Base-by-base conservation (phyloP, 2,329 filamentous ascomycete species). In the Emmonsiellopsis sp. region DNA sequence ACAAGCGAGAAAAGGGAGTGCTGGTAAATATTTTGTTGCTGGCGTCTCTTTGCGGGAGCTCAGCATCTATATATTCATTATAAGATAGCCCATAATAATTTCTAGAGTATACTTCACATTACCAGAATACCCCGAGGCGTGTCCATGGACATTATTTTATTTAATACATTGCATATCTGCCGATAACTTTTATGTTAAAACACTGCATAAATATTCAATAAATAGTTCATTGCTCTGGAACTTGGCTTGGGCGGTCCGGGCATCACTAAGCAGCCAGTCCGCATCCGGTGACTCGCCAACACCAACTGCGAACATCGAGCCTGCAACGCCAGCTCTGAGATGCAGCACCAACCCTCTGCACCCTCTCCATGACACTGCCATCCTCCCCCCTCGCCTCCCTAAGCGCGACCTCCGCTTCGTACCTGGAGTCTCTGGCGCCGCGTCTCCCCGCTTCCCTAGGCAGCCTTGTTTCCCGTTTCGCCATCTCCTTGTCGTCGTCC, bases 401-500 rank as follows among this genome's bases (percentile, higher is more conserved):
- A 65, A 67, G 68, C 62, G 67, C 71, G 65, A 70, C 68, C 62
- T 69, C 67, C 57, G 63, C 68, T 56, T 63, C 66, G 38, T 71
- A 72, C 56, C 54, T 72, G 54, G 66, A 68, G 52, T 65, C 66
- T 54, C 57, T 70, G 54, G 62, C 63, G 51, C 61, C 62, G 49
- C 62, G 60, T 50, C 56, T 70, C 34, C 66, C 68, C 46, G 51
- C 61, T 20, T 49, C 46, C 46, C 34, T 49, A 7, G 34, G 46
- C 20, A 38, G 34, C 16, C 30, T 30, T 15, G 16, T 38, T 15
- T 49, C 46, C 15, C 46, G 34, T 26, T 49, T 37, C 38, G 46
- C 46, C 15, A 30, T 30, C 46, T 65, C 65, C 35, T n/a, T 56
- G 6, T 52, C 34, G 38, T 26, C 38, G 11, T 42, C 34, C 2